Percentiles rank a stretch among this genome's conserved stretches.
Conservation (phyloP, 2,329 filamentous ascomycete species). For the Aspergillus cejpii region DNA sequence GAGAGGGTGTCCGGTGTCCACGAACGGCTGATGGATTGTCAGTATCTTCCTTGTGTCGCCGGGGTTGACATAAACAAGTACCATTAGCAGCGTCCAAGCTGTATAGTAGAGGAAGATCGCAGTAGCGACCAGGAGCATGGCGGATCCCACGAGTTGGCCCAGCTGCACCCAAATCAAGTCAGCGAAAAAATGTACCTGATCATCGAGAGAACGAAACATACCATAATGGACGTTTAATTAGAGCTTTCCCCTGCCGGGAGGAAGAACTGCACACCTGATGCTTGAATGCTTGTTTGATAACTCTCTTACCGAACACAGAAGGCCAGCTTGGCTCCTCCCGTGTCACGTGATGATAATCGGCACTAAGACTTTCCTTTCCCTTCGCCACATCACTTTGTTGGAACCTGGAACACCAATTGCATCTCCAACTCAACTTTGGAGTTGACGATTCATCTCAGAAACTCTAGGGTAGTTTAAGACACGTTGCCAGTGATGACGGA, state of each 20-base stretch:
- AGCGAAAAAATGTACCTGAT: neutral
- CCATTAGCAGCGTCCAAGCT: slow-evolving; percentile 96
- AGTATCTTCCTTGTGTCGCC: neutral
- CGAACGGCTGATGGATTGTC: slow-evolving; percentile 66
- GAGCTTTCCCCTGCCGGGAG: neutral
- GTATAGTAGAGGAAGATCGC: slow-evolving; percentile 86
- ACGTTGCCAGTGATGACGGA: slow-evolving; percentile 31
- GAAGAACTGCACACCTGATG: neutral
- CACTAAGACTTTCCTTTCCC: slow-evolving; percentile 19
- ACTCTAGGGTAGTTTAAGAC: slow-evolving; percentile 9
- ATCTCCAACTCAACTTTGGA: slow-evolving; percentile 10
- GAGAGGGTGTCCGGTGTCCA: slow-evolving; percentile 87
- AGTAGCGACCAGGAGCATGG: slow-evolving; percentile 68
- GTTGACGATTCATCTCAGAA: slow-evolving; percentile 4
- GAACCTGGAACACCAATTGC: neutral
- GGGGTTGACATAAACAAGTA: slow-evolving; percentile 38
- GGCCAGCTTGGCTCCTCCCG: slow-evolving; percentile 17
- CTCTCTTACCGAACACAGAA: slow-evolving; percentile 4
- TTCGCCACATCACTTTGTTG: slow-evolving; percentile 16
- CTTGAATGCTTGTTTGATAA: neutral
- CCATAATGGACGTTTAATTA: neutral
- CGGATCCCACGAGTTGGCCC: slow-evolving; percentile 75
- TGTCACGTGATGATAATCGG: slow-evolving; percentile 12
- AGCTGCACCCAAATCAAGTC: slow-evolving; percentile 53
- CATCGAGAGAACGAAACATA: neutral